Percentiles rank a stretch among this genome's conserved stretches.
These are phyloP conservation scores for Hymenoscyphus fraxineus DNA, from an alignment of 2,329 filamentous ascomycete species.

Conservation along the genomic window DNA sequence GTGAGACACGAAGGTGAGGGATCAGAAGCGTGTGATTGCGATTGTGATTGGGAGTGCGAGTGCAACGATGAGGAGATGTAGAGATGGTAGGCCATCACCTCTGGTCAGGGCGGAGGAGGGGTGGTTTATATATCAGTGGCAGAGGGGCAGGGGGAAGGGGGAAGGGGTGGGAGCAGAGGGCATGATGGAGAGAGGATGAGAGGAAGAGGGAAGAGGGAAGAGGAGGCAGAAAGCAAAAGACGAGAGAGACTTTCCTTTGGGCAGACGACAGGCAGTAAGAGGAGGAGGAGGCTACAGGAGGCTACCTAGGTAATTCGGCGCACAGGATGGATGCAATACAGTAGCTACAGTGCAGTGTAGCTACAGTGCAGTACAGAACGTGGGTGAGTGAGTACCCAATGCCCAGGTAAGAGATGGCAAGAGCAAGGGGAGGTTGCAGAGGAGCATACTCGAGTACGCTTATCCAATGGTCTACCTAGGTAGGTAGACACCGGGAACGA, in stretches of 20 bases:
- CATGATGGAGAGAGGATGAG: too few species aligned
- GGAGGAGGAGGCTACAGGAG: neutral
- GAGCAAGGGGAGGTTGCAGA: too few species aligned
- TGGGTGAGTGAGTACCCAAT: too few species aligned
- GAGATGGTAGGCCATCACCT: neutral
- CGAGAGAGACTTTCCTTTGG: neutral
- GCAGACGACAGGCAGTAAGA: neutral
- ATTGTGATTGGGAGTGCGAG: neutral
- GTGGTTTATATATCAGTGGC: neutral
- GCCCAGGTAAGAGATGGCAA: too few species aligned
- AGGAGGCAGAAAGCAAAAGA: neutral
- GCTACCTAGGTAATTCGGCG: neutral
- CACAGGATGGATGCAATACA: neutral
- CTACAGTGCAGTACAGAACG: neutral
- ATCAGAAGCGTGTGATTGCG: neutral
- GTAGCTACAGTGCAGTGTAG: neutral
- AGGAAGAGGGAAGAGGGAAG: neutral
- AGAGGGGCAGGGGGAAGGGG: neutral
- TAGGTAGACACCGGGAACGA: neutral
- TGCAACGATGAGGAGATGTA: neutral
- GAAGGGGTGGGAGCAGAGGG: neutral
- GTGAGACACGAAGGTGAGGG: neutral
- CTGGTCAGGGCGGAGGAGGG: neutral
- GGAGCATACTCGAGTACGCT: too few species aligned
- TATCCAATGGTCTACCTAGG: neutral